phyloP scores from a whole-genome alignment of 192 early-diverging fungal species.

The Coemansia reversa region DNA sequence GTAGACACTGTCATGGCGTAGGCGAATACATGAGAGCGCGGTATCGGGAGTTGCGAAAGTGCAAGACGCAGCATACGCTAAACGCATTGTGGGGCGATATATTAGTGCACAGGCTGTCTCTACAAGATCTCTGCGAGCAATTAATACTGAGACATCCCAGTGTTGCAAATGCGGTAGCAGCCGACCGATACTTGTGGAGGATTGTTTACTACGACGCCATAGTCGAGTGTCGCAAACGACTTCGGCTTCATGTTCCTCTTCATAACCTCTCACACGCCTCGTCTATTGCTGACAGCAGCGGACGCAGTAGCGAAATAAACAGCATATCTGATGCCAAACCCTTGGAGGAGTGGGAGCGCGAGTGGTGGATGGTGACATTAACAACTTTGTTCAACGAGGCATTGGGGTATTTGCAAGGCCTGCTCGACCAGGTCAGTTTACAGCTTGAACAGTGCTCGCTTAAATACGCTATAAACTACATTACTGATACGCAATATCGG shows the following conservation, averaged over 20 bases:
- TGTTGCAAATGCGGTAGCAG: constrained; percentile 15
- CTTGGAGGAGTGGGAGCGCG: constrained; percentile 32
- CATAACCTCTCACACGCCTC: constrained; percentile 32
- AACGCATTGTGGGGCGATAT: constrained; percentile 45
- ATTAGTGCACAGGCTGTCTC: constrained; percentile 27
- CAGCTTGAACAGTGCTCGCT: constrained; percentile 15
- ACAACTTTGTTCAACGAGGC: constrained; percentile 42
- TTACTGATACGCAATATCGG: constrained; percentile 3
- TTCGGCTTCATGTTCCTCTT: constrained; percentile 29
- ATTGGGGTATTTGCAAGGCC: constrained; percentile 36
- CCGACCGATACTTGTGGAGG: constrained; percentile 38
- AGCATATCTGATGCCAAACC: constrained; percentile 9
- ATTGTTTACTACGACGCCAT: constrained; percentile 44
- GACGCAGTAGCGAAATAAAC: constrained; percentile 8
- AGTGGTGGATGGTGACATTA: constrained; percentile 44
- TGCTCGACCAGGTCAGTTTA: constrained; percentile 13
- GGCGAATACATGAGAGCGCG: constrained; percentile 17
- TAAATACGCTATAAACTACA: constrained; percentile 6
- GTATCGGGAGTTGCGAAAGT: constrained; percentile 29
- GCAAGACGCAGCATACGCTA: constrained; percentile 21
- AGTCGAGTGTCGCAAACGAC: constrained; percentile 43
- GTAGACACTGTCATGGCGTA: constrained; percentile 26
- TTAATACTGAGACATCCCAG: constrained; percentile 22
- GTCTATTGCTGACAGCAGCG: constrained; percentile 28
- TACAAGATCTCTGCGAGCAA: constrained; percentile 40